Evolutionary conservation across 768 basidiomycete genomes (phyloP), one percentile per base, ranked within the genome.

Genomic region (Boletus eberwhitei): DNA sequence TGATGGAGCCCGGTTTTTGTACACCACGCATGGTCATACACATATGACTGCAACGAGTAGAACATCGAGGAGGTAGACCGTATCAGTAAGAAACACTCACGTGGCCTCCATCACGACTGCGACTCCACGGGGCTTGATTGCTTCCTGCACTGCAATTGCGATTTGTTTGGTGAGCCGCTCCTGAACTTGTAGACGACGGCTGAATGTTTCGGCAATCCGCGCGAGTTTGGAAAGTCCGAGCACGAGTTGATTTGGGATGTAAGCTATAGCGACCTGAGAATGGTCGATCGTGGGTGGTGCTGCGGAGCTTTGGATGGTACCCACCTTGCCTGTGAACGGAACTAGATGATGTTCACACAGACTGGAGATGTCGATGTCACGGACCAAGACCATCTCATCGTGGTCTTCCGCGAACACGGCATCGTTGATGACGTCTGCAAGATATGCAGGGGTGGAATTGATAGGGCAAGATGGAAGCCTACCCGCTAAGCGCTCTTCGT

Each of bases 21-120:
- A 99, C 97, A 50, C 97, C 97, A 58, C 97, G 88, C 96, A 98
- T 98, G 4, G 96, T 94, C 97, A 99, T 99, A 69, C 96, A 98
- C 72, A 98, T 81, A 73, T 98, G 96, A 22, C 93, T 95, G 65
- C 6, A 35, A 43, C 46, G 54, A 50, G 36, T 21, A 54, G 52
- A 54, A 37, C 31, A 50, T n/a, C 50, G 38, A 61, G 62, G 50
- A 14, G 43, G 52, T 36, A 52, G 50, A 48, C 36, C 32, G n/a
- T n/a, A 54, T 42, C n/a, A 48, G 55, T 12, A 49, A 47, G 39
- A n/a, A 44, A 44, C 4, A 79, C 92, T 68, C 70, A 93, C 92
- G 90, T 91, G 57, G 95, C 95, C 73, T 99, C 96, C 90, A 99
- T 98, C 46, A 99, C 97, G 59, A 99, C 97, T 8, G 97, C 97